phyloP scores from a whole-genome alignment of 2,329 filamentous ascomycete genomes.

The Penicillium thymicola region DNA sequence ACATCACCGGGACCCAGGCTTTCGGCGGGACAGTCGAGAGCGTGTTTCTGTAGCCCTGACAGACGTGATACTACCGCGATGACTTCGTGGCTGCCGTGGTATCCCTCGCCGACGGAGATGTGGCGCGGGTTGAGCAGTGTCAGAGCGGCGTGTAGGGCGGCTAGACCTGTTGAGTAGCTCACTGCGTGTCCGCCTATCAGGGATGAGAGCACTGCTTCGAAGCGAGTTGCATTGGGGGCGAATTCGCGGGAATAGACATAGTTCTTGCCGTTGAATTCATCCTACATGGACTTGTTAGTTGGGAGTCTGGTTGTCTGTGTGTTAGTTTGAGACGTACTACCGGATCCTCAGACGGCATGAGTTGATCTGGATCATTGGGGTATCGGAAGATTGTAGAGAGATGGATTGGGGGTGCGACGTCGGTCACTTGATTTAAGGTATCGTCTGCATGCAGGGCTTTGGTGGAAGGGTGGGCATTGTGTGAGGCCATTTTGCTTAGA shows the following conservation, averaged over 20 bases:
- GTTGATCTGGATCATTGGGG: conserved; percentile 62
- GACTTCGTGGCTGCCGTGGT: conserved; percentile 93
- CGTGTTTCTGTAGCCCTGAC: conserved; percentile 67
- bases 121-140: conserved; percentile 76
- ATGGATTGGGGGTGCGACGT: conserved; percentile 85
- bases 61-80: conserved; percentile 69
- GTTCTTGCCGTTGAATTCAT: conserved; percentile 32
- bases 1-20: conserved; percentile 66
- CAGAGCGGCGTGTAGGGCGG: conserved; percentile 82
- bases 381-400: conserved; percentile 90
- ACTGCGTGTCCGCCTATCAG: conserved; percentile 63
- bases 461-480: conserved; percentile 43
- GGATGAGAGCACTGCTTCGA: conserved; percentile 78
- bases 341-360: conserved; percentile 51
- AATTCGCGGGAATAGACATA: conserved; percentile 82
- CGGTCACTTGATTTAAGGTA: conserved; percentile 66
- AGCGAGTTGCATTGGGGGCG: conserved; percentile 75
- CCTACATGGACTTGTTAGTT: conserved; percentile 5
- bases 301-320: no score
- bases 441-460: conserved; percentile 77
- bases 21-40: conserved; percentile 64
- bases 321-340: conserved; percentile 49
- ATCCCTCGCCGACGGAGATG: conserved; percentile 77
- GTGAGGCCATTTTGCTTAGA: conserved; percentile 18
- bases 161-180: conserved; percentile 78